These are phyloP conservation scores for Trichosanthes cucumerina DNA, from an alignment of 306 rosid genomes.

Conservation along the genomic window DNA sequence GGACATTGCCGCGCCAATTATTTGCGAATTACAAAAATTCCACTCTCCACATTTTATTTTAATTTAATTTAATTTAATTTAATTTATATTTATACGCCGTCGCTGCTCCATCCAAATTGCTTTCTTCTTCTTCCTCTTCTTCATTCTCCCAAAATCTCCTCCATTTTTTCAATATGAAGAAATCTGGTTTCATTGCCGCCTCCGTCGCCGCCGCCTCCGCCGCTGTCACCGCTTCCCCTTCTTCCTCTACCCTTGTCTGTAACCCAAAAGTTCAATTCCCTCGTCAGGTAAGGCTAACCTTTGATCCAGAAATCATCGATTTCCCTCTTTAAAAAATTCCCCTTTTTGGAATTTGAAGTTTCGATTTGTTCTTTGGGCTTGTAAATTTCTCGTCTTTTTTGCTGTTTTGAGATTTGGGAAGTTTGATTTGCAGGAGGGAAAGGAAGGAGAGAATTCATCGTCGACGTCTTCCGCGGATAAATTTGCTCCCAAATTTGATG, in stretches of 20 bases:
- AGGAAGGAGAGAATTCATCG: not conserved
- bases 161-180: constrained; percentile 24
- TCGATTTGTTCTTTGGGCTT: not conserved
- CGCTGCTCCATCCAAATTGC: not conserved
- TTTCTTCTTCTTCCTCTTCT: not conserved
- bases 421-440: constrained; percentile 3
- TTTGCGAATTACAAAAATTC: constrained; percentile 2
- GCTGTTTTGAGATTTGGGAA: not conserved
- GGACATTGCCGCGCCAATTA: constrained; percentile 2
- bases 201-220: constrained; percentile 45
- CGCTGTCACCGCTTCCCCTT: constrained; percentile 26
- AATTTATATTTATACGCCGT: not conserved
- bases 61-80: too few species aligned
- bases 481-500: constrained; percentile 19
- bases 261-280: constrained; percentile 4
- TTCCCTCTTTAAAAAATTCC: not conserved
- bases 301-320: not conserved
- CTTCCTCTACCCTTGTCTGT: not conserved
- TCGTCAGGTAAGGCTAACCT: constrained; percentile 33
- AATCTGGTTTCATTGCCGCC: constrained; percentile 41
- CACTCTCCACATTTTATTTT: not conserved
- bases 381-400: not conserved
- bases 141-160: not conserved
- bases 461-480: constrained; percentile 11
- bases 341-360: not conserved